Evolutionary conservation across 805 yeast genomes (phyloP), one percentile per base, ranked within the genome.

Genomic region (Hanseniaspora vineae): DNA sequence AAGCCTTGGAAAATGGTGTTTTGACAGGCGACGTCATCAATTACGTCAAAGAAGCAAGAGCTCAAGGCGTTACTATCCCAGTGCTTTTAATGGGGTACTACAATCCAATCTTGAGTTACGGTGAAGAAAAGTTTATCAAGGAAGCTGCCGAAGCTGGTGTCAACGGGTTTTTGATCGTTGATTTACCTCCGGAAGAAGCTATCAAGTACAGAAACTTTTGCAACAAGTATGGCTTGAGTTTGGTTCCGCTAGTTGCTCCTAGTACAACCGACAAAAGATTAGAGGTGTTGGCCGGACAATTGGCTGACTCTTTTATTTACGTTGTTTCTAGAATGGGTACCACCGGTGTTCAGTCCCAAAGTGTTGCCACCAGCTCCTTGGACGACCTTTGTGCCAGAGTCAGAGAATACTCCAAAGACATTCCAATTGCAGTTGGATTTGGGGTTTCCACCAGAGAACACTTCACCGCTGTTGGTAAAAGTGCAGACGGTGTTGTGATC

Each of bases 321-420:
- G 98, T 92, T 39, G 97, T 92, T 15, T 87, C 96, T 3, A 78
- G 95, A 64, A 92, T 92, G 99, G 97, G 97, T 55, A 81, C 95
- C 50, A 92, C 99, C 31, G 98, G 99, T 62, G 90, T 94, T 35
- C 66, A 63, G 54, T 40, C 35, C 17, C 69, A 80, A 19, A 75
- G 81, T 17, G 69, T 73, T 19, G 78, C 94, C 42, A 72, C 78
- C 44, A 43, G 46, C 31, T 81, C 80, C 52, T 76, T 90, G 48
- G 76, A 78, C 23, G 77, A 70, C 40, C 73, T 92, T 52, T 78
- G 92, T 55, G 69, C 71, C 31, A 78, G 87, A 55, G 95, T 92
- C 15, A 77, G 95, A 62, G 72, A 76, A 51, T 73, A 76, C 58
- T 75, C 94, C n/a, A 79, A 80, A 19, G 81, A 79, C 46, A 81